Evolutionary conservation across 768 basidiomycete genomes (phyloP).

Genomic region (Tephrocybe sp.): DNA sequence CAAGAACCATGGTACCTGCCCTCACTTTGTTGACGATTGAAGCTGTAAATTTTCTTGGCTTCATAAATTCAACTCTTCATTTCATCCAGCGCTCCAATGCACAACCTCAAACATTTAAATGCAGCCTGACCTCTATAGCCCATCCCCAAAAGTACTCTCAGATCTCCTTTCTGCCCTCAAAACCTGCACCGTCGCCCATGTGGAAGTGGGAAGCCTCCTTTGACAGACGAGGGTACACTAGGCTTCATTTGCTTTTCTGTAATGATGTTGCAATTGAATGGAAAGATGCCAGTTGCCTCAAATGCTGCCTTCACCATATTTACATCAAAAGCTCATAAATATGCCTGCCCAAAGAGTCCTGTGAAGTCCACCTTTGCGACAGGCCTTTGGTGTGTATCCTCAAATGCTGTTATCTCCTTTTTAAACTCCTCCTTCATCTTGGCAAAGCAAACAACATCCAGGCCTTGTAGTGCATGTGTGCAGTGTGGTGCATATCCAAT

Average conservation of each 20-base stretch:
- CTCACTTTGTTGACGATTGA: no score
- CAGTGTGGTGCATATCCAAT: constrained; percentile 13
- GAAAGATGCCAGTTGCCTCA: background rate
- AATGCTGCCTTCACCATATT: background rate
- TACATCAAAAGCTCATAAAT: background rate
- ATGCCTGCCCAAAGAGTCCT: background rate
- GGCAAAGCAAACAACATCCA: no score
- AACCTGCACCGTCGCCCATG: background rate
- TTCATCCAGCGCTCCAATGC: no score
- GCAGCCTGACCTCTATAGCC: no score
- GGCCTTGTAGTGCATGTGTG: no score
- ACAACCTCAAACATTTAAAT: no score
- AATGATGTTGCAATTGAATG: background rate
- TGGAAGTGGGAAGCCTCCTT: background rate
- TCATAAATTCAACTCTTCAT: no score
- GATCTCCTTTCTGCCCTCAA: no score
- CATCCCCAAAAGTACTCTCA: no score
- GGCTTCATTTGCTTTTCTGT: background rate
- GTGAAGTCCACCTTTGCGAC: constrained; percentile 19
- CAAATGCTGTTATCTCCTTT: constrained; percentile 20
- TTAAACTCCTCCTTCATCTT: background rate
- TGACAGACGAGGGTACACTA: background rate
- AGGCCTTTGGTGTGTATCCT: constrained; percentile 14
- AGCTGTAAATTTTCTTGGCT: no score
- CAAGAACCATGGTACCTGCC: no score